phyloP scores from a whole-genome alignment of 495 filamentous ascomycete genomes.

The Penicillium psychrofluorescens region DNA sequence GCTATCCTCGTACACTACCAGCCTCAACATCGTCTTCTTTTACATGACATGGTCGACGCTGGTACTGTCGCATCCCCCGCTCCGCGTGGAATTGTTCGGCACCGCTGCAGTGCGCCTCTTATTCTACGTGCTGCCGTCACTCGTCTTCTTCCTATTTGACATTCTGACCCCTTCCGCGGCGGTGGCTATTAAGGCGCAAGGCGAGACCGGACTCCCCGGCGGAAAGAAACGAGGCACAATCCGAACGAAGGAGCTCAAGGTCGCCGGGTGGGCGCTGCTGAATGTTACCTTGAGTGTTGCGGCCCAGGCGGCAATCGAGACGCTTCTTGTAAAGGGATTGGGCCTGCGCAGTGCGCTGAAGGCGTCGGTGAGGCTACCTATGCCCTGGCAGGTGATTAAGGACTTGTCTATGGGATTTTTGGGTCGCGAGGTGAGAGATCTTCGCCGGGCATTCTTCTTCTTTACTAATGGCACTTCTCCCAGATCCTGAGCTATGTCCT shows the following conservation, averaged over 20 bases:
- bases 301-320: conserved; percentile 52
- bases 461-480: not conserved
- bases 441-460: not conserved
- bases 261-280: conserved; percentile 50
- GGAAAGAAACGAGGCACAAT: conserved; percentile 38
- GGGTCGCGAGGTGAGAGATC: conserved; percentile 43
- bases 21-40: conserved; percentile 81
- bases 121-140: conserved; percentile 67
- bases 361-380: conserved; percentile 49
- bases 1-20: conserved; percentile 60
- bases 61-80: conserved; percentile 64
- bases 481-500: conserved; percentile 56
- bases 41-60: conserved; percentile 85
- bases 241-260: conserved; percentile 24
- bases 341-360: conserved; percentile 47
- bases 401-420: conserved; percentile 45
- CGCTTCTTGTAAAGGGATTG: conserved; percentile 42
- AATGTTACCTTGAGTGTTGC: conserved; percentile 57
- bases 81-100: conserved; percentile 69
- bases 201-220: conserved; percentile 54
- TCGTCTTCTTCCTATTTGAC: conserved; percentile 70
- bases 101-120: conserved; percentile 59
- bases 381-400: conserved; percentile 54
- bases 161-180: conserved; percentile 58
- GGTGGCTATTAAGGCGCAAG: conserved; percentile 61